Evolutionary conservation across 192 early-diverging fungal species (phyloP).

Genomic region (Gryganskiella cystojenkinii): DNA sequence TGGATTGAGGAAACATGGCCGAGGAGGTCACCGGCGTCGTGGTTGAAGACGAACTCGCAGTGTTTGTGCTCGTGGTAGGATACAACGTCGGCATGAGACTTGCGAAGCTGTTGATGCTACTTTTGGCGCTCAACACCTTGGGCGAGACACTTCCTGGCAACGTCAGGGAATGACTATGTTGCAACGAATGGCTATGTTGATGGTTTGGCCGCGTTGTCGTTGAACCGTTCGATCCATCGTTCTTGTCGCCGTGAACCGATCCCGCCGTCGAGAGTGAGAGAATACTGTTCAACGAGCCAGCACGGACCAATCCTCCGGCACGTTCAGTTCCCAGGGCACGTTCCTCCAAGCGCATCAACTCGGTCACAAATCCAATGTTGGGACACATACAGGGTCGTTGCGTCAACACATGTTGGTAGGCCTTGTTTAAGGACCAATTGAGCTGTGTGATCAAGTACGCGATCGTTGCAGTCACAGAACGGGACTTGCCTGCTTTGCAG

Average conservation of each 20-base stretch:
- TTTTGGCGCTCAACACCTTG: constrained; percentile 27
- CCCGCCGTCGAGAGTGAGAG: constrained; percentile 35
- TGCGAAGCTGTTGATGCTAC: constrained; percentile 30
- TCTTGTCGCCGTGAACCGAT: neutral
- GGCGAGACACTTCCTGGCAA: constrained; percentile 9
- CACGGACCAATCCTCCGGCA: constrained; percentile 17
- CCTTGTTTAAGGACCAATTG: constrained; percentile 70
- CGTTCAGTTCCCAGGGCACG: constrained; percentile 57
- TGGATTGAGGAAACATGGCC: too few species aligned
- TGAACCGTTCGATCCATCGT: too few species aligned
- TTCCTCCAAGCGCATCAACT: constrained; percentile 75
- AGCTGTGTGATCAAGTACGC: constrained; percentile 72
- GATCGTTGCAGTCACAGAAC: constrained; percentile 77
- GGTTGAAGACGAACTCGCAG: too few species aligned
- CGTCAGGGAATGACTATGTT: constrained; percentile 25
- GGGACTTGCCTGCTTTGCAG: constrained; percentile 83
- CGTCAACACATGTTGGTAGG: constrained; percentile 73
- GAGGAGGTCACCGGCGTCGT: too few species aligned
- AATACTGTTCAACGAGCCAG: constrained; percentile 42
- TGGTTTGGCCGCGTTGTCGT: constrained; percentile 15
- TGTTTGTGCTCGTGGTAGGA: too few species aligned
- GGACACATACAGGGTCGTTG: constrained; percentile 74
- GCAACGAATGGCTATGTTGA: constrained; percentile 27
- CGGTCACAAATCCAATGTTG: constrained; percentile 83
- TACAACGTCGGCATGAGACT: neutral